A percentile compares a stretch with the other conserved stretches of the same genome.
phyloP scores from a whole-genome alignment of 129 eudicot species.

The Flaveria linearis region DNA sequence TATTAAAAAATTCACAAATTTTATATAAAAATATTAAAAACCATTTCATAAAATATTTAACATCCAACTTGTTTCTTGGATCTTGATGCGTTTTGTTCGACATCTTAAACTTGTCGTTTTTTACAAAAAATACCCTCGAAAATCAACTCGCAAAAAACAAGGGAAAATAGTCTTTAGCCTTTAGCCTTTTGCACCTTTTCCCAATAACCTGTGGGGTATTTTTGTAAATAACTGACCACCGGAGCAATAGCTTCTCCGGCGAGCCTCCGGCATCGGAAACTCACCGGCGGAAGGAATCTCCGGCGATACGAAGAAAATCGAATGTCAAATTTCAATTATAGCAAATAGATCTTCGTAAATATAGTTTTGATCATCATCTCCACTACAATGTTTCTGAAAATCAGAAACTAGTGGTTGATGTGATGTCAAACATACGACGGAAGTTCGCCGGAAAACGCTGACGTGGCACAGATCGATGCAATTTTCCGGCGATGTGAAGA shows the following conservation, averaged over 20 bases:
- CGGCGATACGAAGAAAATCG: background rate
- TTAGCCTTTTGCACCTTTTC: background rate
- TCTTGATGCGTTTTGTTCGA: constrained; percentile 30
- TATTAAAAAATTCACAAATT: background rate
- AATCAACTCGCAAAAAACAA: constrained; percentile 21
- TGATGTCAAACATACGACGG: background rate
- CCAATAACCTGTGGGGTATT: background rate
- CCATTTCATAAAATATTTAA: background rate
- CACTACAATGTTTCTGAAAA: background rate
- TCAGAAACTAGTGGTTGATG: background rate
- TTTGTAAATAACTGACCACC: background rate
- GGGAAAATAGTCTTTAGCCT: constrained; percentile 12
- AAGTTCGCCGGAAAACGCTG: constrained; percentile 8
- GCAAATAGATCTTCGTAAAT: background rate
- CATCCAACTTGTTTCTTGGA: constrained; percentile 20
- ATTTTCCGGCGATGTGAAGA: no score
- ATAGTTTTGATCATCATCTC: no score
- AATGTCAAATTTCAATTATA: constrained; percentile 14
- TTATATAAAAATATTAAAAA: background rate
- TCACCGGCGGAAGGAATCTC: constrained; percentile 19
- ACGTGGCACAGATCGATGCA: constrained; percentile 26
- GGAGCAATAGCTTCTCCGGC: background rate
- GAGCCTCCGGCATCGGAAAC: background rate
- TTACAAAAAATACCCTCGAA: constrained; percentile 21
- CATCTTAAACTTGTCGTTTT: background rate